These are phyloP conservation scores for Neurospora sp. DNA, from an alignment of 495 filamentous ascomycete species.

Conservation along the genomic window DNA sequence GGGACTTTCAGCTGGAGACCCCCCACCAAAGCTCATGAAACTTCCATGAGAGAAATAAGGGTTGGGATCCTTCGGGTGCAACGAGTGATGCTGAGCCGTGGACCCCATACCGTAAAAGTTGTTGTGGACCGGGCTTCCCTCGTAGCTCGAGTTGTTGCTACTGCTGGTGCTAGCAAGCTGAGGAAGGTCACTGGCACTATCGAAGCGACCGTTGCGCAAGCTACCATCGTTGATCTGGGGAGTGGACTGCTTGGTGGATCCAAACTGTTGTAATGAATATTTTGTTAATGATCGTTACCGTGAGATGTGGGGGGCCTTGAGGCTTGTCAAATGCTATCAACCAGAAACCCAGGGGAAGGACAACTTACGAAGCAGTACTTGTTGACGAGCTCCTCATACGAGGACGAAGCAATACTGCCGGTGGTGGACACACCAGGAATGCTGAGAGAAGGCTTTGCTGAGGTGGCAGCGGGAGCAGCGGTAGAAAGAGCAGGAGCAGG, in stretches of 20 bases:
- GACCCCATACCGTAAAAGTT: slow-evolving; percentile 21
- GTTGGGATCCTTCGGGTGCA: slow-evolving; percentile 22
- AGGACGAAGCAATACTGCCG: slow-evolving; percentile 58
- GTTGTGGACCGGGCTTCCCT: slow-evolving; percentile 26
- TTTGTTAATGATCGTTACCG: slow-evolving; percentile 9
- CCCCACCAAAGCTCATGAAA: slow-evolving; percentile 3
- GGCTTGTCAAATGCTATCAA: slow-evolving; percentile 6
- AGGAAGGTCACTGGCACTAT: slow-evolving; percentile 22
- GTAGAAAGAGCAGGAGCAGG: neutral
- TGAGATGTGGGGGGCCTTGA: neutral
- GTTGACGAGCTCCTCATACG: slow-evolving; percentile 89
- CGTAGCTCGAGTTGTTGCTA: slow-evolving; percentile 24
- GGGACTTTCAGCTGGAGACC: slow-evolving; percentile 25
- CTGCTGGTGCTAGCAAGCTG: slow-evolving; percentile 13
- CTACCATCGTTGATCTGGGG: slow-evolving; percentile 26
- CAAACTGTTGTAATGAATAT: slow-evolving; percentile 23
- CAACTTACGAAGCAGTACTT: slow-evolving; percentile 98
- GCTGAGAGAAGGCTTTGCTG: slow-evolving; percentile 6
- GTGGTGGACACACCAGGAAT: slow-evolving; percentile 11
- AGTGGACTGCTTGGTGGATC: slow-evolving; percentile 34
- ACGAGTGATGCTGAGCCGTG: slow-evolving; percentile 30
- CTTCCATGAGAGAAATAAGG: slow-evolving; percentile 22
- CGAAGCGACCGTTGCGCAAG: slow-evolving; percentile 18
- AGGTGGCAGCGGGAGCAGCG: slow-evolving; percentile 4
- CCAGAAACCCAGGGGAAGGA: slow-evolving; percentile 3